Percentiles rank a stretch among this genome's conserved stretches.
phyloP scores from a whole-genome alignment of 495 filamentous ascomycete genomes.

The Penicillium taxi region DNA sequence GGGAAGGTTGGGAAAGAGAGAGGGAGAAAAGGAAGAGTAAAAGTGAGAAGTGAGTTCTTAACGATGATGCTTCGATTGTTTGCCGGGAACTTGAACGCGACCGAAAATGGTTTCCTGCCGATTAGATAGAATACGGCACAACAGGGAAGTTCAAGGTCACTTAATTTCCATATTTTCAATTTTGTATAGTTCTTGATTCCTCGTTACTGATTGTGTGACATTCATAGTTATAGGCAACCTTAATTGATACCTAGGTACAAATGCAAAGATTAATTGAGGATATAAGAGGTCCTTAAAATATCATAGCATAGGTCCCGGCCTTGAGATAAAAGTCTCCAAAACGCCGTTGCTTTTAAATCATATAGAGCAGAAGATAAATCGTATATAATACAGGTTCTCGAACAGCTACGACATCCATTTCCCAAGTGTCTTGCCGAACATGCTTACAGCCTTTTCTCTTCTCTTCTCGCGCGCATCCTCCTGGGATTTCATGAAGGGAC shows the following conservation, averaged over 20 bases:
- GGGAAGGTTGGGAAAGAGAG: neutral
- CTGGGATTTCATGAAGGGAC: slow-evolving; percentile 48
- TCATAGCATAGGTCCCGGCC: too few relatives aligned
- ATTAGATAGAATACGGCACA: slow-evolving; percentile 16
- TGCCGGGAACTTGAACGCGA: slow-evolving; percentile 28
- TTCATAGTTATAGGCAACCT: too few relatives aligned
- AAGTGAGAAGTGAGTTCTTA: slow-evolving; percentile 7
- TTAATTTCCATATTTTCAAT: too few relatives aligned
- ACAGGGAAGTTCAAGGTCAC: neutral
- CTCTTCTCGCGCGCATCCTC: slow-evolving; percentile 49
- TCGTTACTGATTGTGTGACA: too few relatives aligned
- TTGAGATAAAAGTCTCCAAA: too few relatives aligned
- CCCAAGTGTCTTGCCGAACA: slow-evolving; percentile 47
- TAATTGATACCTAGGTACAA: neutral
- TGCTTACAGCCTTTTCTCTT: slow-evolving; percentile 49
- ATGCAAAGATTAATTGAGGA: neutral
- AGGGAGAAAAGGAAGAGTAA: neutral
- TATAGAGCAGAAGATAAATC: too few relatives aligned
- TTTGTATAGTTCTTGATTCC: too few relatives aligned
- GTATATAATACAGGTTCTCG: neutral
- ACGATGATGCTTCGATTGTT: slow-evolving; percentile 29
- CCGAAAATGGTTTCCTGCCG: slow-evolving; percentile 11
- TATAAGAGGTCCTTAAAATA: too few relatives aligned
- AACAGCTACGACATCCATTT: slow-evolving; percentile 31
- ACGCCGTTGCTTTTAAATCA: too few relatives aligned